Conservation (phyloP, 305 asterid genomes). For the Rubia balearica region DNA sequence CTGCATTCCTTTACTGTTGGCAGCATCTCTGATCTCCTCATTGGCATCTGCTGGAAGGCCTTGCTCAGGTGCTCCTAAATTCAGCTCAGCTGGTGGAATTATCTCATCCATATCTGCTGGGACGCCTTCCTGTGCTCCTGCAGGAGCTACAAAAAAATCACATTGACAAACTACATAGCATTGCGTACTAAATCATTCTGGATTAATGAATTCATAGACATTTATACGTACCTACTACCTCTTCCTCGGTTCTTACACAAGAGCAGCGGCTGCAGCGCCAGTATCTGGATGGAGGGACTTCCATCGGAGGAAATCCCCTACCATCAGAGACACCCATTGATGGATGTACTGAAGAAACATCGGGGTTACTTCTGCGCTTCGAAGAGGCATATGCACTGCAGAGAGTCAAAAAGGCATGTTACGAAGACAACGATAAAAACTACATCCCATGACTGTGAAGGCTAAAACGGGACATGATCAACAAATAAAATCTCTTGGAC, state of each 20-base stretch:
- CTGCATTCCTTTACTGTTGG: neutral
- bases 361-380: conserved; percentile 42
- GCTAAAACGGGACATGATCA: neutral
- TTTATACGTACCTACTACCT: conserved; percentile 19
- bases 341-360: conserved; percentile 38
- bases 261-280: conserved; percentile 48
- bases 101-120: neutral
- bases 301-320: conserved; percentile 40
- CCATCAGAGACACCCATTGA: conserved; percentile 15
- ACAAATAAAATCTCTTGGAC: too few species aligned
- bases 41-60: neutral
- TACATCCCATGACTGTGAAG: neutral
- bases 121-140: neutral
- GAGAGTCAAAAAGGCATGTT: conserved; percentile 8
- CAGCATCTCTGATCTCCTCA: neutral
- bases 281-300: conserved; percentile 38
- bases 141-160: conserved; percentile 5
- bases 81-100: neutral
- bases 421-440: neutral
- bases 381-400: conserved; percentile 65
- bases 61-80: neutral
- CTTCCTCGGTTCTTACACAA: conserved; percentile 13
- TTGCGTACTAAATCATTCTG: neutral
- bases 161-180: neutral
- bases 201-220: conserved; percentile 13